Conservation (phyloP, 306 rosid species). For the Quercus agrifolia region DNA sequence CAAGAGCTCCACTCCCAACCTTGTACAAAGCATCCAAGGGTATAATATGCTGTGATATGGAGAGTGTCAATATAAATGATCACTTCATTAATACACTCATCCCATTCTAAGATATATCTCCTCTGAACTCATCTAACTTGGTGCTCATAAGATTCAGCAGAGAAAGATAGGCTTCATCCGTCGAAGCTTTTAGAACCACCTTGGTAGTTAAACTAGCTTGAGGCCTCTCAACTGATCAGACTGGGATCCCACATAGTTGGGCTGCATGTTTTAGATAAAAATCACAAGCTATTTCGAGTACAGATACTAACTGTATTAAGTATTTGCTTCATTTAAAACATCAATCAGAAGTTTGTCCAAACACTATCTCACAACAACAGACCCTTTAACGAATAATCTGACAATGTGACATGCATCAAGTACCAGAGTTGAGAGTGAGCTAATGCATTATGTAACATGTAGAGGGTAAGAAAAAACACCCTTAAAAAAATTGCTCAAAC, state of each 20-base stretch:
- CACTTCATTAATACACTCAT: conserved; percentile 73
- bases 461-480: too few relatives aligned
- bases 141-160: conserved; percentile 50
- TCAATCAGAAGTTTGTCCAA: conserved; percentile 70
- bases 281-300: conserved; percentile 87
- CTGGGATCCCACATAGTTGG: conserved; percentile 51
- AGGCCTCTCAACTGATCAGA: conserved; percentile 58
- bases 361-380: conserved; percentile 71
- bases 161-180: conserved; percentile 67
- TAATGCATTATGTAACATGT: too few relatives aligned
- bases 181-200: conserved; percentile 61
- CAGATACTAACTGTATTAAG: conserved; percentile 60
- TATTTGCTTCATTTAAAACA: conserved; percentile 59
- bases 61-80: conserved; percentile 73
- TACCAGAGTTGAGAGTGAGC: conserved; percentile 63
- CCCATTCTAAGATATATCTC: conserved; percentile 46
- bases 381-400: conserved; percentile 77
- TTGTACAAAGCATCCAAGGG: conserved; percentile 79
- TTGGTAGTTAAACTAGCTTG: conserved; percentile 71
- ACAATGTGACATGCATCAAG: conserved; percentile 77
- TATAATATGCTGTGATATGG: conserved; percentile 79
- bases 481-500: too few relatives aligned
- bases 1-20: conserved; percentile 80
- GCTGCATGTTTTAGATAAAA: conserved; percentile 66
- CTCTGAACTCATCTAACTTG: conserved; percentile 71